phyloP scores from a whole-genome alignment of 2,329 filamentous ascomycete genomes.

The Neocucurbitaria cava region DNA sequence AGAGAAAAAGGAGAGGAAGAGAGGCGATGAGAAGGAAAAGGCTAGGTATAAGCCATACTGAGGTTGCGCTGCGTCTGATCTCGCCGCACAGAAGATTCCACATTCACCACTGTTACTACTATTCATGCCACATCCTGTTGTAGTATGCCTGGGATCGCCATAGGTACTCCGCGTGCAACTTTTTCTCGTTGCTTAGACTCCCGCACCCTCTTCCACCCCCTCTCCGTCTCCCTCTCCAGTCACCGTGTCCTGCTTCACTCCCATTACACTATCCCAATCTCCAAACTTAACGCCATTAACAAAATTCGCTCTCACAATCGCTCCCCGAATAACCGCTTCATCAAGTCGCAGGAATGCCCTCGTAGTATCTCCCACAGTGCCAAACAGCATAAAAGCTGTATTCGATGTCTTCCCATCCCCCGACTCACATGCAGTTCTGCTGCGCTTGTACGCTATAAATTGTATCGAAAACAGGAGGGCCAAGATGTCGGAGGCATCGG shows the following conservation, averaged over 20 bases:
- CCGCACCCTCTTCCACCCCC: background rate
- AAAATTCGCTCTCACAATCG: background rate
- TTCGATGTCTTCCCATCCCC: no score
- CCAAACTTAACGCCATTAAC: background rate
- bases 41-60: conserved; percentile 51
- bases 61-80: no score
- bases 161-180: background rate
- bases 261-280: no score
- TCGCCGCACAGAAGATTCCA: no score
- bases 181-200: background rate
- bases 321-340: background rate
- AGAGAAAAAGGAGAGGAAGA: conserved; percentile 43
- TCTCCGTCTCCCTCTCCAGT: background rate
- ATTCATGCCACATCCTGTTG: background rate
- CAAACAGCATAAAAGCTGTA: background rate
- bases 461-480: background rate
- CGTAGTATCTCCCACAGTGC: background rate
- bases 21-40: conserved; percentile 41
- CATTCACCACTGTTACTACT: no score
- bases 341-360: background rate
- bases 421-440: background rate
- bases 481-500: background rate
- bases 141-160: background rate
- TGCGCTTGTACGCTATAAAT: background rate
- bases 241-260: background rate